Evolutionary conservation across 2,329 filamentous ascomycete genomes (phyloP).

Genomic region (Pezicula neosporulosa): DNA sequence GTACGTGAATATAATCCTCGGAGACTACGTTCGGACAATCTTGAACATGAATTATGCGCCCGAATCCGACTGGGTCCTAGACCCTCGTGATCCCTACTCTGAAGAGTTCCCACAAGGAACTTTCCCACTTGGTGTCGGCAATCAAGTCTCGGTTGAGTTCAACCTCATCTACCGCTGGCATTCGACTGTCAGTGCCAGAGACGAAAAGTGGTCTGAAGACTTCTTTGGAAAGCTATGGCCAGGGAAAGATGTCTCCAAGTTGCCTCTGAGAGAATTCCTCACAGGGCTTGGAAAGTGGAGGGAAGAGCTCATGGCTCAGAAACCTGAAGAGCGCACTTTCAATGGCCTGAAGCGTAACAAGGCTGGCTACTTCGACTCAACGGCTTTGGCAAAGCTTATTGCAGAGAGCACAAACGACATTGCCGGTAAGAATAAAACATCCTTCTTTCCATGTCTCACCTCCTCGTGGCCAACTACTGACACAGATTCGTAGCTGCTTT

Average conservation of each 20-base stretch:
- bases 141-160: slow-evolving; percentile 81
- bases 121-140: slow-evolving; percentile 69
- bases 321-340: slow-evolving; percentile 67
- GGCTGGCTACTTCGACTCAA: slow-evolving; percentile 66
- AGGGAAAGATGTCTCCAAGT: slow-evolving; percentile 54
- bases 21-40: slow-evolving; percentile 73
- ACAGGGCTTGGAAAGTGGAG: slow-evolving; percentile 49
- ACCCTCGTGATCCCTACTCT: slow-evolving; percentile 68
- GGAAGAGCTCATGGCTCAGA: slow-evolving; percentile 39
- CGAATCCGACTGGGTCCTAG: slow-evolving; percentile 68
- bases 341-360: slow-evolving; percentile 57
- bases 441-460: not conserved
- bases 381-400: slow-evolving; percentile 69
- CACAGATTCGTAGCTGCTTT: not conserved
- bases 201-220: slow-evolving; percentile 75
- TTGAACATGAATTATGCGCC: slow-evolving; percentile 15
- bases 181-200: slow-evolving; percentile 67
- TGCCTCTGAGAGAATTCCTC: slow-evolving; percentile 40
- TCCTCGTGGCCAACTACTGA: not conserved
- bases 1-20: slow-evolving; percentile 73
- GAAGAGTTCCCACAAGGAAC: slow-evolving; percentile 30
- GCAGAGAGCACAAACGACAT: slow-evolving; percentile 66
- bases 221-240: slow-evolving; percentile 58
- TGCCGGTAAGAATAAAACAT: slow-evolving; percentile 36
- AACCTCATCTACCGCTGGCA: slow-evolving; percentile 87